Percentiles rank a stretch among this genome's conserved stretches.
These are phyloP conservation scores for Dictyostelium firmibasis DNA, from an alignment of 78 protist species.

Conservation along the genomic window DNA sequence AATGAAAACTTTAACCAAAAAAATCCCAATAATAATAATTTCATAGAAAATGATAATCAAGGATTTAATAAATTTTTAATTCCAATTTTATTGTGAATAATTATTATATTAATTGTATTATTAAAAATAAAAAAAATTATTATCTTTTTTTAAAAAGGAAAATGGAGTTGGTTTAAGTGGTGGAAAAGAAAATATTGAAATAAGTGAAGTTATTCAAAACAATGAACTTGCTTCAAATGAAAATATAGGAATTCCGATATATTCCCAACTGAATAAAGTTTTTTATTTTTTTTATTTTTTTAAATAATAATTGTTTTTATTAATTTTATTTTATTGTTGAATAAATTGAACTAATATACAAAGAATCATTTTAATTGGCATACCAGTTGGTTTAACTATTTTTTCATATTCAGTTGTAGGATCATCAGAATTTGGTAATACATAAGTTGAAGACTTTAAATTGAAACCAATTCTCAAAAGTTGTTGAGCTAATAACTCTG, in stretches of 20 bases:
- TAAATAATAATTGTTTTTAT: too few relatives aligned
- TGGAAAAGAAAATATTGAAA: background rate
- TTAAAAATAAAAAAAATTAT: too few relatives aligned
- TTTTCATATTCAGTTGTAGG: background rate
- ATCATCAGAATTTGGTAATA: background rate
- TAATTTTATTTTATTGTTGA: background rate
- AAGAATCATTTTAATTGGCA: constrained; percentile 47
- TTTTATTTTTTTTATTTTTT: too few relatives aligned
- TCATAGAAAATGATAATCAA: background rate
- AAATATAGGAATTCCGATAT: background rate
- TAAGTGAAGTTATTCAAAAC: background rate
- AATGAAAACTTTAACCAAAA: background rate
- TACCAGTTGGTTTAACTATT: constrained; percentile 61
- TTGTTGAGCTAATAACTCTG: constrained; percentile 8
- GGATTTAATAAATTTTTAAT: too few relatives aligned
- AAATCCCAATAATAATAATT: background rate
- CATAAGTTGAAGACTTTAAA: constrained; percentile 33
- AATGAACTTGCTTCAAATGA: background rate
- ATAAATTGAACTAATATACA: constrained; percentile 5
- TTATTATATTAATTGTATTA: background rate
- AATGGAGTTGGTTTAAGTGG: background rate
- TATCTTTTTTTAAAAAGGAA: background rate
- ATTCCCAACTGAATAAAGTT: too few relatives aligned
- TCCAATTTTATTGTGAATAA: background rate
- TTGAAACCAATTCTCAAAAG: constrained; percentile 52